phyloP scores from a whole-genome alignment of 2,329 filamentous ascomycete genomes.

The Curvularia spicifera region DNA sequence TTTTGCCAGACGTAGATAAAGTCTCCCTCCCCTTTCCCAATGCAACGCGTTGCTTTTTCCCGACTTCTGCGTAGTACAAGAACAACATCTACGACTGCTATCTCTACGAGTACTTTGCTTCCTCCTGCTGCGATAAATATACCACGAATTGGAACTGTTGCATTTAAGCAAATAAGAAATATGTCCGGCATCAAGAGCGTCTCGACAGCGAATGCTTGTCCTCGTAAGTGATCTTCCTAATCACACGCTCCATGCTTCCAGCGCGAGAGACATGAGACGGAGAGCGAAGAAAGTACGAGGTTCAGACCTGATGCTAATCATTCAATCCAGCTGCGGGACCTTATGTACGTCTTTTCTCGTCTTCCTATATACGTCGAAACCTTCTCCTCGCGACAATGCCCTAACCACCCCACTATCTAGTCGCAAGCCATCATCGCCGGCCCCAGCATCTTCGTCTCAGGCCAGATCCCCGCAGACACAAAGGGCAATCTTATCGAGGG shows the following conservation, averaged over 20 bases:
- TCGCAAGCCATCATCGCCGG: constrained; percentile 70
- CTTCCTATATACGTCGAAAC: background rate
- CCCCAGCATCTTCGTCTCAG: constrained; percentile 73
- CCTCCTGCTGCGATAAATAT: background rate
- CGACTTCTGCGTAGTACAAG: background rate
- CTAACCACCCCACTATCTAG: constrained; percentile 29
- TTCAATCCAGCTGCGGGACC: constrained; percentile 50
- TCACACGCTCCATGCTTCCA: background rate
- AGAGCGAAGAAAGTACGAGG: constrained; percentile 13
- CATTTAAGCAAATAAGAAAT: constrained; percentile 21
- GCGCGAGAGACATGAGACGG: background rate
- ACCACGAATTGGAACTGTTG: background rate
- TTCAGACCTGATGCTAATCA: constrained; percentile 3
- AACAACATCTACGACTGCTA: background rate
- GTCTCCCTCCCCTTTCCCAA: constrained; percentile 6
- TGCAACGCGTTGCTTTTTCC: background rate
- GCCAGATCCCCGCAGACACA: constrained; percentile 76
- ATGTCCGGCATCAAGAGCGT: constrained; percentile 56
- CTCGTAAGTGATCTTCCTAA: constrained; percentile 45
- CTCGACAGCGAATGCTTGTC: constrained; percentile 51
- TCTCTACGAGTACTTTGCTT: background rate
- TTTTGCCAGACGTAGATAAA: constrained; percentile 30
- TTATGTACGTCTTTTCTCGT: constrained; percentile 48
- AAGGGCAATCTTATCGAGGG: constrained; percentile 67
- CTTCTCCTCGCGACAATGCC: background rate